Evolutionary conservation across 768 basidiomycete species (phyloP).

Genomic region (Phanerochaete carnosa): DNA sequence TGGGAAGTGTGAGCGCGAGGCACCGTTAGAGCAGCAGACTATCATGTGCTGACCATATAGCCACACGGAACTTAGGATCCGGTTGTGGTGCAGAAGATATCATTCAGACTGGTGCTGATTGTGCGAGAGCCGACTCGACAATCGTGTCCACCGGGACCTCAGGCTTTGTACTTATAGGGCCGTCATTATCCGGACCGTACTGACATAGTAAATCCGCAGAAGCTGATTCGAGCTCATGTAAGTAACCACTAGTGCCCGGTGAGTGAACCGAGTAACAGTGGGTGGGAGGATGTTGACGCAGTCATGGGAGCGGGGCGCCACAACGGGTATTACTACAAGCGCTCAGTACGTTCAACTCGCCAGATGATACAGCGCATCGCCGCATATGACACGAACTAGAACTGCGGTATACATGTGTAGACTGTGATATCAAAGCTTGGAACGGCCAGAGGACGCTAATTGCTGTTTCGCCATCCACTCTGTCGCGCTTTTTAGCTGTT

Average conservation of each 20-base stretch:
- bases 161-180: neutral
- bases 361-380: no score
- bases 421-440: no score
- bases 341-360: no score
- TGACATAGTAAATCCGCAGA: neutral
- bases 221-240: neutral
- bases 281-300: neutral
- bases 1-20: neutral
- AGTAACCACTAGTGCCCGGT: no score
- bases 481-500: conserved; percentile 24
- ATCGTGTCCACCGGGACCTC: no score
- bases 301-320: neutral
- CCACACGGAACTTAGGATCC: conserved; percentile 24
- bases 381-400: no score
- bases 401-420: no score
- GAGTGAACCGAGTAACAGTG: neutral
- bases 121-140: no score
- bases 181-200: neutral
- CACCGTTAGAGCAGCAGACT: neutral
- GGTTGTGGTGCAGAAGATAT: neutral
- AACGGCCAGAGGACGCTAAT: neutral
- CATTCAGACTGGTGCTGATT: neutral
- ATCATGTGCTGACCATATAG: conserved; percentile 27
- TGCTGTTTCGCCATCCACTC: neutral
- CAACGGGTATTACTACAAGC: no score